Percentiles rank a stretch among this genome's conserved stretches.
These are phyloP conservation scores for Incumbomyces delicatus DNA, from an alignment of 2,329 filamentous ascomycete species.

Conservation along the genomic window DNA sequence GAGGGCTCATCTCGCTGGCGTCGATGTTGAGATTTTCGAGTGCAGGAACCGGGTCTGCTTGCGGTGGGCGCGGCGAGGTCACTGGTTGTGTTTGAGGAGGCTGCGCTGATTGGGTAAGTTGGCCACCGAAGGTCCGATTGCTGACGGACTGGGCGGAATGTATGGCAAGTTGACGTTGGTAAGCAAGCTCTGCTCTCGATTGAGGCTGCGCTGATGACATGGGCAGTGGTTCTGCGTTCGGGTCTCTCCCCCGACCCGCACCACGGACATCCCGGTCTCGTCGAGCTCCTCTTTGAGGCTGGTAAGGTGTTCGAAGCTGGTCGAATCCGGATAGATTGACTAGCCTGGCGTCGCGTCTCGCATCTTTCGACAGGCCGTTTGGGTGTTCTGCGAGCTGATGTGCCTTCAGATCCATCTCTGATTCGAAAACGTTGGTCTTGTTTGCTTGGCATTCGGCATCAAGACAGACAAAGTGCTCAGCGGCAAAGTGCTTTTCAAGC, in stretches of 20 bases:
- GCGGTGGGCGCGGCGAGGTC: slow-evolving; percentile 14
- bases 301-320: slow-evolving; percentile 59
- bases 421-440: slow-evolving; percentile 95
- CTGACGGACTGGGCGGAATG: slow-evolving; percentile 76
- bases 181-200: slow-evolving; percentile 78
- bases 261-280: slow-evolving; percentile 39
- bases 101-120: slow-evolving; percentile 50
- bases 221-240: slow-evolving; percentile 72
- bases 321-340: slow-evolving; percentile 87
- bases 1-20: slow-evolving; percentile 50
- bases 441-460: slow-evolving; percentile 88
- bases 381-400: slow-evolving; percentile 82
- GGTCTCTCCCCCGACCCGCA: slow-evolving; percentile 65
- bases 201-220: slow-evolving; percentile 69
- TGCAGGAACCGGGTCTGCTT: slow-evolving; percentile 26
- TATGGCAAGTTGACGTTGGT: slow-evolving; percentile 83
- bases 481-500: slow-evolving; percentile 75
- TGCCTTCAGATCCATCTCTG: slow-evolving; percentile 87
- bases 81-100: slow-evolving; percentile 21
- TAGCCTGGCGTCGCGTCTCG: slow-evolving; percentile 67
- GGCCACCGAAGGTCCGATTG: slow-evolving; percentile 73
- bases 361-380: slow-evolving; percentile 69
- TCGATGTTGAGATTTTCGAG: slow-evolving; percentile 45
- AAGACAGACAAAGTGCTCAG: slow-evolving; percentile 75
- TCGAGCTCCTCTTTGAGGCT: slow-evolving; percentile 46